Evolutionary conservation across 225 moss, liverwort and hornwort species (phyloP), one percentile per base, ranked within the genome.

Genomic region (Marchantia polymorpha): DNA sequence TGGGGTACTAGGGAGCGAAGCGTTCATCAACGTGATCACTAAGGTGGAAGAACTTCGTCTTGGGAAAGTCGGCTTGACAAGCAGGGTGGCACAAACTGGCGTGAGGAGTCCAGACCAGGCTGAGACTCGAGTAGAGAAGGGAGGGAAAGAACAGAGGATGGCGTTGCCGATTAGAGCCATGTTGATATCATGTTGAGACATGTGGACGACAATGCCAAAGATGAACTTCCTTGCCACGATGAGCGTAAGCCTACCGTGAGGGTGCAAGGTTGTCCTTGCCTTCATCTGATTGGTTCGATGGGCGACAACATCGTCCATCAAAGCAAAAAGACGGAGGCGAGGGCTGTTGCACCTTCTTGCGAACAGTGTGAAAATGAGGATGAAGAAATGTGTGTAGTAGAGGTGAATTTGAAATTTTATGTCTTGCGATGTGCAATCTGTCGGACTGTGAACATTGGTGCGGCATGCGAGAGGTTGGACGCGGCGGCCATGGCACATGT

Each of bases 11-110:
- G 86, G 67, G 93, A 93, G 79, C 87, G 86, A 81, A 87, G 77
- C 82, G 76, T 78, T 47, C 64, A 77, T 77, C 64, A 65, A 64
- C 84, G 92, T 79, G 92, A 94, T 63, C 92, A 99, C 29, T 82
- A 90, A 81, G 88, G 89, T 49, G 82, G 77, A 31, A 86, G 93
- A 79, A 89, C 89, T 56, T 87, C 88, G 39, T 82, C 90, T 46
- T 89, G 93, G 76, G 97, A 93, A 69, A 88, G 87, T 61, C 88
- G 86, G 29, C 77, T 80, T 19, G 95, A 99, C 79, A 93, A 89
- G 86, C 87, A 84, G 52, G 89, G 89, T 26, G 90, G 84, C 74
- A 85, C 84, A 47, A 79, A 85, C 80, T 89, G 86, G 91, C 89
- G 78, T 31, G 84, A 89, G 59, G 90, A 93, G n/a, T 53, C 83